These are phyloP conservation scores for Macadamia tetraphylla DNA, from an alignment of 164 flowering plant genomes.

Conservation along the genomic window DNA sequence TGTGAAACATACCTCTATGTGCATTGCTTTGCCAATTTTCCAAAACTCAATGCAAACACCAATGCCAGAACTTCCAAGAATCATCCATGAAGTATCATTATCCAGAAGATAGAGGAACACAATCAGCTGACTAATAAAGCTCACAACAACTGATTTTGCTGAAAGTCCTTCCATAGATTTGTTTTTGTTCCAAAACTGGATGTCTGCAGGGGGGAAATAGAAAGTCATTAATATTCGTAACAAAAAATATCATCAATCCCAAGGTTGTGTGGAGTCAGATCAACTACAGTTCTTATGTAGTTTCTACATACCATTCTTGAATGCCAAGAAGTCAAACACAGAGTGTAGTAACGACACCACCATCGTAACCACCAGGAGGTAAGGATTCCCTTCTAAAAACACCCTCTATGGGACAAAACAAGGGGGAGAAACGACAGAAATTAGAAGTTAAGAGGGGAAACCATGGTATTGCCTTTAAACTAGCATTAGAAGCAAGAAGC, in stretches of 20 bases:
- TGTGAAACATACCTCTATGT: constrained; percentile 64
- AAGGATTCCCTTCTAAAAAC: constrained; percentile 95
- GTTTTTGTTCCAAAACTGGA: constrained; percentile 98
- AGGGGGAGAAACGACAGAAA: not conserved
- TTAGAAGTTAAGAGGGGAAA: not conserved
- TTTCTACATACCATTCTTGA: constrained; percentile 70
- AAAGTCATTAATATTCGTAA: not conserved
- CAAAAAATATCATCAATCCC: not conserved
- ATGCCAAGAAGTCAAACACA: constrained; percentile 92
- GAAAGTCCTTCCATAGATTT: constrained; percentile 99
- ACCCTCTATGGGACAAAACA: constrained; percentile 59
- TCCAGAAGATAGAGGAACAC: constrained; percentile 95
- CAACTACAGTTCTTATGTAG: not conserved
- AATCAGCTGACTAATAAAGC: constrained; percentile 78
- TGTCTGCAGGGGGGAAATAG: constrained; percentile 43
- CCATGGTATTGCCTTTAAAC: too few species aligned
- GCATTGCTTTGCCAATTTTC: constrained; percentile 99
- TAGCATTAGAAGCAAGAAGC: too few species aligned
- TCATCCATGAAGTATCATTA: constrained; percentile 99
- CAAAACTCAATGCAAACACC: constrained; percentile 97
- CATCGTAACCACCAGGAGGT: constrained; percentile 81
- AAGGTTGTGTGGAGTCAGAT: not conserved
- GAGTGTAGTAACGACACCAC: constrained; percentile 85
- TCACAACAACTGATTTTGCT: constrained; percentile 92
- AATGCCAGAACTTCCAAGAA: constrained; percentile 92